Evolutionary conservation across 768 basidiomycete species (phyloP).

Genomic region (Mycena kentingensis): DNA sequence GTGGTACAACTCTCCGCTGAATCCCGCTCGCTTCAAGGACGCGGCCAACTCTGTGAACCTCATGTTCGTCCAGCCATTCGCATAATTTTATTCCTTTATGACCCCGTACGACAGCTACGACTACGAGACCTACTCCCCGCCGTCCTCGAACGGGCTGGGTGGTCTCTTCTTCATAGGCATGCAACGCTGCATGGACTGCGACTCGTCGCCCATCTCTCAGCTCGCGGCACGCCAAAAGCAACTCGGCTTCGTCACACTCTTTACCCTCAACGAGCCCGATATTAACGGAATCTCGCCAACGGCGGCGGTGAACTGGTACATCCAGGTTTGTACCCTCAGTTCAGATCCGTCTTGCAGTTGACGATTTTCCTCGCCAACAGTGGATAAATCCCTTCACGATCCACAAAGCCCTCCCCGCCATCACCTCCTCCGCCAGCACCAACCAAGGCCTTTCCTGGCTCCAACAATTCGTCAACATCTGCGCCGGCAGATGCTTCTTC

Average conservation of each 20-base stretch:
- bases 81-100: not conserved
- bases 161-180: conserved; percentile 41
- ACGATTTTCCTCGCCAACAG: not conserved
- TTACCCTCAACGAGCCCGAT: conserved; percentile 38
- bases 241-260: conserved; percentile 19
- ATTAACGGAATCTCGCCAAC: conserved; percentile 29
- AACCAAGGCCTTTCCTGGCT: conserved; percentile 39
- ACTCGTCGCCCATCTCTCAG: conserved; percentile 33
- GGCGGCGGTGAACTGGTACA: conserved; percentile 39
- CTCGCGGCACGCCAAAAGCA: conserved; percentile 34
- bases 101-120: conserved; percentile 31
- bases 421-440: conserved; percentile 32
- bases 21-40: conserved; percentile 28
- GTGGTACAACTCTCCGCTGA: conserved; percentile 33
- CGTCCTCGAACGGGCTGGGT: conserved; percentile 36
- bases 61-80: conserved; percentile 2
- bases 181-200: conserved; percentile 40
- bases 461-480: conserved; percentile 36
- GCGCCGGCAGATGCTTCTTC: conserved; percentile 34
- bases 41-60: conserved; percentile 35
- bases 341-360: conserved; percentile 37
- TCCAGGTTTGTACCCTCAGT: too few relatives aligned
- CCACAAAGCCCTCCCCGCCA: conserved; percentile 40
- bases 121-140: conserved; percentile 37
- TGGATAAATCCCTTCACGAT: conserved; percentile 28